Evolutionary conservation across 1,284 basidiomycete genomes (phyloP).

Genomic region (Rhodotorula mucilaginosa): DNA sequence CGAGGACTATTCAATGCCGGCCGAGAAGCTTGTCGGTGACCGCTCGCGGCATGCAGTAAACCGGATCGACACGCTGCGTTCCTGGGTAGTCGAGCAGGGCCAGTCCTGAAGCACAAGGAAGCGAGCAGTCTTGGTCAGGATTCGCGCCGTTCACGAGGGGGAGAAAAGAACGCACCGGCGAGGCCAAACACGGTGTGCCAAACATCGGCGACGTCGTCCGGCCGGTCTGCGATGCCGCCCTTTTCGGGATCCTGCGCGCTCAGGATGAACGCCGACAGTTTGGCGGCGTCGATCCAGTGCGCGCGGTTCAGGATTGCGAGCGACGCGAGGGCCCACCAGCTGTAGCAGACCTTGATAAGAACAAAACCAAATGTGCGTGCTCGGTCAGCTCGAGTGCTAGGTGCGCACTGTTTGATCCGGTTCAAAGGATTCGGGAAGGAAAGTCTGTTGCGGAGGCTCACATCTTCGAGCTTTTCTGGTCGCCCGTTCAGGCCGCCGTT

Average conservation of each 20-base stretch:
- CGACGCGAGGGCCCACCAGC: slow-evolving; percentile 91
- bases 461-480: slow-evolving; percentile 97
- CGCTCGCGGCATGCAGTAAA: slow-evolving; percentile 89
- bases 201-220: slow-evolving; percentile 90
- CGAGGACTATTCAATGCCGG: neutral
- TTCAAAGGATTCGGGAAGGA: too few species aligned
- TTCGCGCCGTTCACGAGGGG: too few species aligned
- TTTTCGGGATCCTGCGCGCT: slow-evolving; percentile 83
- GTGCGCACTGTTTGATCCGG: neutral
- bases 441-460: slow-evolving; percentile 51
- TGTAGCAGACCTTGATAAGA: slow-evolving; percentile 79
- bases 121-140: too few species aligned
- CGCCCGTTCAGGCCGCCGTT: slow-evolving; percentile 92
- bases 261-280: slow-evolving; percentile 77
- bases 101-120: slow-evolving; percentile 59
- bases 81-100: slow-evolving; percentile 86
- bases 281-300: slow-evolving; percentile 86
- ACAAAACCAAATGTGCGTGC: too few species aligned
- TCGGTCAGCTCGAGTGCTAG: neutral
- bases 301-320: slow-evolving; percentile 80
- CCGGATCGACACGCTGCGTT: slow-evolving; percentile 79
- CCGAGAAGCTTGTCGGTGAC: slow-evolving; percentile 60
- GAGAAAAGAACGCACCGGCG: slow-evolving; percentile 63
- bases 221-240: slow-evolving; percentile 91
- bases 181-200: slow-evolving; percentile 94